phyloP scores from a whole-genome alignment of 768 basidiomycete genomes.

The Dioszegia aurantiaca region DNA sequence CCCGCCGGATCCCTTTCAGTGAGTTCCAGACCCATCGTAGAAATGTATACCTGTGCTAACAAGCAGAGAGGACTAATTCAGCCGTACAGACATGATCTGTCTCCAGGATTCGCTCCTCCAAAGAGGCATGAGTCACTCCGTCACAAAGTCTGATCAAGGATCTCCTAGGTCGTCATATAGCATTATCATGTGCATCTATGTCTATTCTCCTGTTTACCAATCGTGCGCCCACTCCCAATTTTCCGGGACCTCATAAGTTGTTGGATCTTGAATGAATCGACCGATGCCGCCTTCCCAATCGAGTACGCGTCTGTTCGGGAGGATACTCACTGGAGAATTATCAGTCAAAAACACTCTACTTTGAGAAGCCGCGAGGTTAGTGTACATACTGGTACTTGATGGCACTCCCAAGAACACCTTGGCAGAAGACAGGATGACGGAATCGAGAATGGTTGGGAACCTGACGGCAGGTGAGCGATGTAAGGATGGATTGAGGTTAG shows the following conservation, averaged over 20 bases:
- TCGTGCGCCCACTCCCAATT: conserved; percentile 16
- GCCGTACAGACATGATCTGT: too few relatives aligned
- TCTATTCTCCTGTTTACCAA: too few relatives aligned
- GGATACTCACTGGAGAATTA: conserved; percentile 13
- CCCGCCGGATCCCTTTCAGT: conserved; percentile 11
- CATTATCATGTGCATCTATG: too few relatives aligned
- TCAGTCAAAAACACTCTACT: neutral
- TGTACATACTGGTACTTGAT: conserved; percentile 19
- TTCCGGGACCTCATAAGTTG: conserved; percentile 6
- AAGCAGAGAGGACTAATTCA: too few relatives aligned
- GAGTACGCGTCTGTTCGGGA: conserved; percentile 12
- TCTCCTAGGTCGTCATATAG: too few relatives aligned
- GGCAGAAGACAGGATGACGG: conserved; percentile 12
- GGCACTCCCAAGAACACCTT: conserved; percentile 17
- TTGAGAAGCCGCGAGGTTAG: neutral
- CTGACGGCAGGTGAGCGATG: neutral
- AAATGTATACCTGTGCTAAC: too few relatives aligned
- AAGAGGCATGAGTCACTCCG: too few relatives aligned
- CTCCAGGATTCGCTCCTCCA: too few relatives aligned
- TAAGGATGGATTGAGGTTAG: too few relatives aligned
- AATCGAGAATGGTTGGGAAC: conserved; percentile 22
- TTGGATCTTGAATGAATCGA: neutral
- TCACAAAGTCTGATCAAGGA: too few relatives aligned
- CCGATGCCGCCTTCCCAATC: conserved; percentile 18
- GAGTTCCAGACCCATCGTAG: neutral